Evolutionary conservation across 139 green algal species (phyloP).

Genomic region (Trebouxia sp.): DNA sequence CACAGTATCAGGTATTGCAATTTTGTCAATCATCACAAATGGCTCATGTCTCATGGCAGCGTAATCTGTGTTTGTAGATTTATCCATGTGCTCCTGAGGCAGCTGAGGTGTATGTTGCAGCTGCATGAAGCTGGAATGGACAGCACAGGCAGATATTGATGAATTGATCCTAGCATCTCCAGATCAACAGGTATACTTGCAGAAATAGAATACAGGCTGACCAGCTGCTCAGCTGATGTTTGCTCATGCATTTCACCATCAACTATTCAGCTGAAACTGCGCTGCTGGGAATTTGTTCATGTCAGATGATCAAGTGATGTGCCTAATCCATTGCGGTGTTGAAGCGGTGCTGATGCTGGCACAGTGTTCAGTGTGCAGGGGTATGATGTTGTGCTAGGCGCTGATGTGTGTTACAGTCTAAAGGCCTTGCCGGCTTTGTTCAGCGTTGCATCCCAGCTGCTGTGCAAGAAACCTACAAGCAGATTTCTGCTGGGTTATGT

Average conservation of each 20-base stretch:
- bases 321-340: too few relatives aligned
- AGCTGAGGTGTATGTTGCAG: too few relatives aligned
- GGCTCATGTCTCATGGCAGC: too few relatives aligned
- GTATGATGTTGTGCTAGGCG: slow-evolving; percentile 27
- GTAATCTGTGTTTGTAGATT: too few relatives aligned
- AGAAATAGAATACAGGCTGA: too few relatives aligned
- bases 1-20: slow-evolving; percentile 29
- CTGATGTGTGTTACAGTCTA: slow-evolving; percentile 35
- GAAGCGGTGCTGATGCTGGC: neutral
- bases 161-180: neutral
- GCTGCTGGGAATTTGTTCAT: too few relatives aligned
- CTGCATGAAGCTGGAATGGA: slow-evolving; percentile 37
- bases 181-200: neutral
- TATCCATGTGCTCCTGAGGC: too few relatives aligned
- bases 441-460: neutral
- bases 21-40: too few relatives aligned
- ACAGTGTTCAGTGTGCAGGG: neutral
- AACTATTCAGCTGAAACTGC: too few relatives aligned
- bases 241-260: too few relatives aligned
- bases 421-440: slow-evolving; percentile 33
- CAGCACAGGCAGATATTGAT: neutral
- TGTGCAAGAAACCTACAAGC: neutral
- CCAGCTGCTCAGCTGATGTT: too few relatives aligned
- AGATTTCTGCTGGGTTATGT: slow-evolving; percentile 34
- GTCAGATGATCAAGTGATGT: too few relatives aligned